phyloP scores from a whole-genome alignment of 2,329 filamentous ascomycete species.

The Calcarisporium arbuscula region DNA sequence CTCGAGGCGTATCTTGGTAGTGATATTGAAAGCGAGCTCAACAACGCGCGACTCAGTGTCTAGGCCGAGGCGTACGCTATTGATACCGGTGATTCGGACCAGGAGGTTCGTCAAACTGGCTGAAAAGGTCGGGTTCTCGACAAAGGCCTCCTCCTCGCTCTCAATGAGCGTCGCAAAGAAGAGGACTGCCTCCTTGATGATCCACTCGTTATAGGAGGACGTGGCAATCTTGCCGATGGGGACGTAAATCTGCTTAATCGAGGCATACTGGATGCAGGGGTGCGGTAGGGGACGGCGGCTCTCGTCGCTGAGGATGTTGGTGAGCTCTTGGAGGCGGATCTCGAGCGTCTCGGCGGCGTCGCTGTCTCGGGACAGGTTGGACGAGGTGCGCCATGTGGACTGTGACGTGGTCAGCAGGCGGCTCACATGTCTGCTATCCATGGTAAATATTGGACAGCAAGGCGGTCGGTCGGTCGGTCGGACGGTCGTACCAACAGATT shows the following conservation, averaged over 20 bases:
- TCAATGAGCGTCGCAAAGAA: constrained; percentile 92
- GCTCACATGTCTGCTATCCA: constrained; percentile 1
- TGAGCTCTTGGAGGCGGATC: constrained; percentile 56
- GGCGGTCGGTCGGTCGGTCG: not conserved
- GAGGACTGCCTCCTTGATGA: constrained; percentile 76
- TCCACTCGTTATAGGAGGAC: constrained; percentile 74
- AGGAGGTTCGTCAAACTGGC: constrained; percentile 82
- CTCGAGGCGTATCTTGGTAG: constrained; percentile 88
- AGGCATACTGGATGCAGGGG: constrained; percentile 82
- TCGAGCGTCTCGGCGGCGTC: constrained; percentile 59
- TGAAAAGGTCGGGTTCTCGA: constrained; percentile 81
- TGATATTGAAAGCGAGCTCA: constrained; percentile 90
- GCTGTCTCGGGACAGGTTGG: constrained; percentile 53
- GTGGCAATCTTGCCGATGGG: constrained; percentile 85
- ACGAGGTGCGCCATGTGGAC: constrained; percentile 53
- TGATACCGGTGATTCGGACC: constrained; percentile 68
- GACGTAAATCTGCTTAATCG: constrained; percentile 81
- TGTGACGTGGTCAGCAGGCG: constrained; percentile 20
- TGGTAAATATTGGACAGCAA: constrained; percentile 1
- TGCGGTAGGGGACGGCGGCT: constrained; percentile 82
- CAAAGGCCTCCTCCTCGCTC: constrained; percentile 91
- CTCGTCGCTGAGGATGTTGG: constrained; percentile 77
- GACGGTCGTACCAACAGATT: constrained; percentile 52
- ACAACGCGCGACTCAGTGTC: constrained; percentile 86
- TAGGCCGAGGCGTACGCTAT: constrained; percentile 64